phyloP scores from a whole-genome alignment of 2,329 filamentous ascomycete genomes.

The Aspergillus tubingensis region DNA sequence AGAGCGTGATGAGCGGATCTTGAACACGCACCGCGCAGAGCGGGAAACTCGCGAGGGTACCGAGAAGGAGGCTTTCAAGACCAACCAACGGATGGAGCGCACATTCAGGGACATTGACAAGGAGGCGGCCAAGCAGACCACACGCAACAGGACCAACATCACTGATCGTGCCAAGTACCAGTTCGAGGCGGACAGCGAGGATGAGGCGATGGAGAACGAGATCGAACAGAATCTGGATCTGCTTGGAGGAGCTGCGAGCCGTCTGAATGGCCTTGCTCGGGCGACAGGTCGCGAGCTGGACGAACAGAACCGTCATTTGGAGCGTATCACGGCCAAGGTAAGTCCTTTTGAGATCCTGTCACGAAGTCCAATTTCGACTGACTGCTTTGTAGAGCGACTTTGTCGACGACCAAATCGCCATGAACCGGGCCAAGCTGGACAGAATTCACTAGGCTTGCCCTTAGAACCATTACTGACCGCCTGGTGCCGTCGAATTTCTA shows the following conservation, averaged over 20 bases:
- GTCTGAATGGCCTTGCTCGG: conserved; percentile 71
- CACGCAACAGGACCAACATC: conserved; percentile 55
- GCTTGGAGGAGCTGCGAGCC: conserved; percentile 62
- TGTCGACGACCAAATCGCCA: conserved; percentile 77
- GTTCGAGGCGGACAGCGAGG: conserved; percentile 73
- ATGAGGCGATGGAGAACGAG: conserved; percentile 70
- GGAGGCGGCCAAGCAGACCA: conserved; percentile 48
- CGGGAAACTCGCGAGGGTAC: conserved; percentile 60
- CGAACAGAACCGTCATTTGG: conserved; percentile 74
- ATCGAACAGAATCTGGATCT: conserved; percentile 67
- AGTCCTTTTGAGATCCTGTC: conserved; percentile 24
- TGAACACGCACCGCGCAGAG: conserved; percentile 64
- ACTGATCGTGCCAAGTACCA: conserved; percentile 72
- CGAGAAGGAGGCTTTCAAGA: conserved; percentile 54
- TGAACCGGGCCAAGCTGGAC: conserved; percentile 73
- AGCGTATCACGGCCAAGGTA: conserved; percentile 77
- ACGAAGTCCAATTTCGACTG: conserved; percentile 17
- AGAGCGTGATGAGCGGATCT: conserved; percentile 66
- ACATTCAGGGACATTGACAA: conserved; percentile 66
- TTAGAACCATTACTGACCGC: conserved; percentile 22
- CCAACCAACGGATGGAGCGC: conserved; percentile 62
- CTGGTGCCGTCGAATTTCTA: conserved; percentile 31
- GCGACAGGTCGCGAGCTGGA: conserved; percentile 76
- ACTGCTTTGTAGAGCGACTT: conserved; percentile 66
- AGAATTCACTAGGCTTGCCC: conserved; percentile 46